Evolutionary conservation across 2,329 filamentous ascomycete genomes (phyloP), one percentile per base, ranked within the genome.

Genomic region (Cladosporium sp.): DNA sequence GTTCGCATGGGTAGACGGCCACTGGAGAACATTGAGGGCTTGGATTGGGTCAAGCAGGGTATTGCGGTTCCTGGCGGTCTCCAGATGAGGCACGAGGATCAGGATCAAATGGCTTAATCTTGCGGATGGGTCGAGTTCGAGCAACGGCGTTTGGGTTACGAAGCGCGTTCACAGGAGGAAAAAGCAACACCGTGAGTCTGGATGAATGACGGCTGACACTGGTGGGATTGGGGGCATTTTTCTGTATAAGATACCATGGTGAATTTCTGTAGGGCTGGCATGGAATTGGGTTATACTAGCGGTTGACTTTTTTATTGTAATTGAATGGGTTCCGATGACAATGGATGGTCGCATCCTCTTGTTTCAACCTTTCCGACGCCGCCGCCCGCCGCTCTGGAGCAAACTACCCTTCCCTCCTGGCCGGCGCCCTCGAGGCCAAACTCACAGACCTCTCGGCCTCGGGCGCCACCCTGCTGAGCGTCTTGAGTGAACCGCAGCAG

Each of bases 31-130:
- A 89, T 97, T 46, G 87, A 86, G 46, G 84, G 86, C 64, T 84
- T 86, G 66, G 84, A 87, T 18, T 99, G 93, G 93, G 91, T 98
- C 2, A 83, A 81, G 61, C 84, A 85, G 40, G 93, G 89, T 2
- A 89, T 98, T 56, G 75, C 84, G 67, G 85, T 96, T 3, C 85
- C 90, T 18, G 83, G 82, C 14, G 85, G 85, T 11, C 71, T 88
- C 70, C 80, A 80, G 73, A 80, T 81, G 71, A 79, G 83, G 37
- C 82, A 84, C 65, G 85, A 26, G 37, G 56, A 59, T 28, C 37
- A 18, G 52, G 28, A 21, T 31, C 28, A 33, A 18, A 55, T 55
- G 29, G 10, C 16, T 33, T 55, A 28, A 55, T 29, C 21, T 53
- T 11, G 52, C 18, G 28, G 52, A 12, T n/a, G 50, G 23, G 7